phyloP scores from a whole-genome alignment of 495 filamentous ascomycete genomes.

The Neurospora cerealis region DNA sequence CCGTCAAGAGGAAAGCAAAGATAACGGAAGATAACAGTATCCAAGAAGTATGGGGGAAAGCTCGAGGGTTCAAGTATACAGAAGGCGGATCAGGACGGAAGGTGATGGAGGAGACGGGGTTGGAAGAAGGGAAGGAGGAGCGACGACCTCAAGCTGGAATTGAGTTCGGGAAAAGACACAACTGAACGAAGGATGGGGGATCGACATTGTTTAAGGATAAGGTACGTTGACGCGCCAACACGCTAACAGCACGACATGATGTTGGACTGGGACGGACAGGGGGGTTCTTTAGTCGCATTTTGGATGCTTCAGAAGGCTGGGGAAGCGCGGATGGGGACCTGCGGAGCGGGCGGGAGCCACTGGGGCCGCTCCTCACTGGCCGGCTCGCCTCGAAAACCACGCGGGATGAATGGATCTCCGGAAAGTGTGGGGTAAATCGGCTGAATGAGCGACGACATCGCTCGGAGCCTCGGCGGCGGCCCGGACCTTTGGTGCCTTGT shows the following conservation, averaged over 20 bases:
- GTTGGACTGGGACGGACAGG: background rate
- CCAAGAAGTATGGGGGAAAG: background rate
- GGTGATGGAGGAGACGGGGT: background rate
- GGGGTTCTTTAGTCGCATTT: background rate
- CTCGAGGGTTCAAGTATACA: background rate
- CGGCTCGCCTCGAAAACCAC: background rate
- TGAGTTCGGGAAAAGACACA: background rate
- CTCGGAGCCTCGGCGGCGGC: background rate
- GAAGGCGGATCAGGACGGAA: background rate
- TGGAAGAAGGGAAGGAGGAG: background rate
- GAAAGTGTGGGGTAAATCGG: conserved; percentile 4
- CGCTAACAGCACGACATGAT: background rate
- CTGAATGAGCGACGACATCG: background rate
- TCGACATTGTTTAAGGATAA: background rate
- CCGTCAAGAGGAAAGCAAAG: background rate
- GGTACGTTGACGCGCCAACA: background rate
- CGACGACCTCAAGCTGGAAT: background rate
- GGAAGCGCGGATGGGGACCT: background rate
- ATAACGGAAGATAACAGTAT: background rate
- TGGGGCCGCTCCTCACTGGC: background rate
- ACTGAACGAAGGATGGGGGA: background rate
- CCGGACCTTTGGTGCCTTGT: background rate
- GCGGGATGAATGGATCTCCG: conserved; percentile 2
- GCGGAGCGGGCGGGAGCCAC: background rate
- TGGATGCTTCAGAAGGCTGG: background rate